phyloP scores from a whole-genome alignment of 805 yeast genomes.

The Saccharomycopsis sp. region DNA sequence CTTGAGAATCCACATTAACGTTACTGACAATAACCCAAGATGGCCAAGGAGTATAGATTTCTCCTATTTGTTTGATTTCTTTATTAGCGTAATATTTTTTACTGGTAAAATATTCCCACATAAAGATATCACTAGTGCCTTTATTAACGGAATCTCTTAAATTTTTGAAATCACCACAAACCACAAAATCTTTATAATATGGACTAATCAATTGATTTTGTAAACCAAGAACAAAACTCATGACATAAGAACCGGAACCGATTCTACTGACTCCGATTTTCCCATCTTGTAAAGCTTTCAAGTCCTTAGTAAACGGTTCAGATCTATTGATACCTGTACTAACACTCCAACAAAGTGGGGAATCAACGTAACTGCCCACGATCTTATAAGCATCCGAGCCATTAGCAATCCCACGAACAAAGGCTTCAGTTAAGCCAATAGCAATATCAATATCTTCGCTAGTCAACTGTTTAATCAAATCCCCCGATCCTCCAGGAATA shows the following conservation, averaged over 20 bases:
- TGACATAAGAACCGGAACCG: conserved; percentile 87
- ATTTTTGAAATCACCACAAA: conserved; percentile 59
- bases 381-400: conserved; percentile 54
- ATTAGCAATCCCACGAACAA: conserved; percentile 70
- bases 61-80: conserved; percentile 77
- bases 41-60: conserved; percentile 94
- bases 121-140: conserved; percentile 53
- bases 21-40: conserved; percentile 75
- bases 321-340: conserved; percentile 58
- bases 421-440: conserved; percentile 86
- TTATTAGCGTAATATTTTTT: conserved; percentile 71
- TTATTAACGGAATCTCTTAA: conserved; percentile 72
- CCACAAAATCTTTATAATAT: conserved; percentile 41
- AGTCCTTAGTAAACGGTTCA: conserved; percentile 41
- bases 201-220: conserved; percentile 43
- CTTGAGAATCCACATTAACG: conserved; percentile 25
- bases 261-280: conserved; percentile 75
- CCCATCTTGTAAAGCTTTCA: conserved; percentile 31
- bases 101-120: conserved; percentile 94
- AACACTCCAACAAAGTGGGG: conserved; percentile 87
- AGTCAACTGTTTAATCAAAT: conserved; percentile 63
- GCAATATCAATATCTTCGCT: conserved; percentile 63
- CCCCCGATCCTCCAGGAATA: conserved; percentile 83
- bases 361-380: conserved; percentile 73
- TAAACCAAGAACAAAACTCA: conserved; percentile 76